Evolutionary conservation across 1,284 basidiomycete species (phyloP), one percentile per base, ranked within the genome.

Genomic region (Irpex sp.): DNA sequence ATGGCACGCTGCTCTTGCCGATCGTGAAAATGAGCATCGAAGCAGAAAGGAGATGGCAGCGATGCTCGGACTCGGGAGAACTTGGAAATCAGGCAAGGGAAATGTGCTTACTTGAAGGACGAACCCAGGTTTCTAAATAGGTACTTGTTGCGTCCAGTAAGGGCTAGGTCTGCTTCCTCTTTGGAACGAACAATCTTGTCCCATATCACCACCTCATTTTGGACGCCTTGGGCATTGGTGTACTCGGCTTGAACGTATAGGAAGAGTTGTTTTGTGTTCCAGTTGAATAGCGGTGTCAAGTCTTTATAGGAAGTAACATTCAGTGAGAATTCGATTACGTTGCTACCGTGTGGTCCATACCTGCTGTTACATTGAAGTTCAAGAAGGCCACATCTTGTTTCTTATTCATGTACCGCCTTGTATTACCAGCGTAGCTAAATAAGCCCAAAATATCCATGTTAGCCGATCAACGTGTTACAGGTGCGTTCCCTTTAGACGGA

Each of bases 181-280:
- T 90, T 89, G 61, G 84, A 81, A 17, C 87, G 85, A 43, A 97
- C 82, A 71, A 97, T 96, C 15, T 90, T 86, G 76, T 97, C 95
- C 94, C 95, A 97, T 26, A 97, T 82, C 37, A 96, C 93, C 1
- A 95, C 90, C 51, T 91, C 83, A 72, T 95, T 96, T 78, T 89
- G 75, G 72, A 92, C 92, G 58, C 90, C 89, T 75, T 89, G 78
- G 0, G 79, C 74, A 61, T 88, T 91, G 47, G 81, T 82, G 70
- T 93, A 94, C 72, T 94, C 90, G 0, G 90, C 93, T 67, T 87
- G 84, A 47, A 95, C 80, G 70, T 92, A 94, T 19, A 96, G 75
- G 72, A 97, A 96, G 15, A 97, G 74, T 72, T 97, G 94, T 75
- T 97, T 97, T 9, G 94, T 97, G 74, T 97, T 97, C 93, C 94